phyloP scores from a whole-genome alignment of 73 alveolate species.

The Durusdinium trenchii region DNA sequence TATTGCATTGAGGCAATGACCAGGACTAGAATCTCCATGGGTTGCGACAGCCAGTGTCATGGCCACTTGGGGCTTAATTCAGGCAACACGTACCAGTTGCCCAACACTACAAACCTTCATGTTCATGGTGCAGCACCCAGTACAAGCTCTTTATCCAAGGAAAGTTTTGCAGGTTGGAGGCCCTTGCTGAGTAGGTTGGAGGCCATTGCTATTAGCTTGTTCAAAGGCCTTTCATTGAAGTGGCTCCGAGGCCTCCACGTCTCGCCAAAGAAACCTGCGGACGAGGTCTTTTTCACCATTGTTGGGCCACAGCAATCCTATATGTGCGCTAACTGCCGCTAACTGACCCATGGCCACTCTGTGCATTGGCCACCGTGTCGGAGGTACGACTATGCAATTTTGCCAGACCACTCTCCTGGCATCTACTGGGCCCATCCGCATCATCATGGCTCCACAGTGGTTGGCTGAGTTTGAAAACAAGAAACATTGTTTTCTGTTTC shows the following conservation, averaged over 20 bases:
- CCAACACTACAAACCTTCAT: conserved; percentile 88
- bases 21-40: too few species aligned
- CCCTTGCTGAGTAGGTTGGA: not conserved
- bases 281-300: conserved; percentile 72
- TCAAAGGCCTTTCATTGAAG: not conserved
- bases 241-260: conserved; percentile 71
- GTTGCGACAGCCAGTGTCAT: too few species aligned
- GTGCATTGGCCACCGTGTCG: not conserved
- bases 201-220: not conserved
- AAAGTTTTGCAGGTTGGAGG: not conserved
- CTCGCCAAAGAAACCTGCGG: conserved; percentile 88
- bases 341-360: not conserved
- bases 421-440: conserved; percentile 92
- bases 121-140: conserved; percentile 53
- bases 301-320: conserved; percentile 39
- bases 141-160: not conserved
- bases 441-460: conserved; percentile 82
- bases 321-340: not conserved
- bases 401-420: conserved; percentile 74
- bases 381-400: conserved; percentile 71
- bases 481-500: too few species aligned
- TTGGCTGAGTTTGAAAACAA: too few species aligned
- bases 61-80: not conserved
- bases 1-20: too few species aligned
- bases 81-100: conserved; percentile 83